Conservation (phyloP, 345 rosid species). For the Citropsis articulata region DNA sequence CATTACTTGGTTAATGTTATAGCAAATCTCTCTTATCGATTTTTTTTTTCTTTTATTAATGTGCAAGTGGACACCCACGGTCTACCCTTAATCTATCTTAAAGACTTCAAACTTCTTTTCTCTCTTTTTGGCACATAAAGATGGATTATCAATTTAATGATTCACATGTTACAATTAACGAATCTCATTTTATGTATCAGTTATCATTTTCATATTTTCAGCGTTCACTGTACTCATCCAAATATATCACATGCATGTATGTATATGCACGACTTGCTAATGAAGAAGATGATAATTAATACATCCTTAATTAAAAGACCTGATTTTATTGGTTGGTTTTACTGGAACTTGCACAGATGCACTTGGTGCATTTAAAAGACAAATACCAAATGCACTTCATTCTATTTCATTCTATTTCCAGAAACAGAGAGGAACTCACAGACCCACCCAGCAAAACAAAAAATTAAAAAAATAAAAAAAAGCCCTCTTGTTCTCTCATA, state of each 20-base stretch:
- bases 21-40: background rate
- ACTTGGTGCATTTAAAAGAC: background rate
- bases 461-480: background rate
- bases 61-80: background rate
- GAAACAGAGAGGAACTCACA: constrained; percentile 20
- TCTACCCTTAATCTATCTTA: background rate
- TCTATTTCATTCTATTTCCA: no score
- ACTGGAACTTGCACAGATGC: no score
- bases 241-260: background rate
- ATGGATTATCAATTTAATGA: background rate
- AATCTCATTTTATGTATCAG: background rate
- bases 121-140: background rate
- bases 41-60: no score
- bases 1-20: background rate
- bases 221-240: background rate
- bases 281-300: no score
- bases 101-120: no score
- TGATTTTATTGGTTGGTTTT: no score
- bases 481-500: background rate
- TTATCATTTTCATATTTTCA: background rate
- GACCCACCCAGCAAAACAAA: background rate
- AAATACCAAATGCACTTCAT: background rate
- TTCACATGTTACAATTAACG: background rate
- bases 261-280: no score
- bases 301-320: no score